These are phyloP conservation scores for Trapa incisa DNA, from an alignment of 345 rosid genomes.

Conservation along the genomic window DNA sequence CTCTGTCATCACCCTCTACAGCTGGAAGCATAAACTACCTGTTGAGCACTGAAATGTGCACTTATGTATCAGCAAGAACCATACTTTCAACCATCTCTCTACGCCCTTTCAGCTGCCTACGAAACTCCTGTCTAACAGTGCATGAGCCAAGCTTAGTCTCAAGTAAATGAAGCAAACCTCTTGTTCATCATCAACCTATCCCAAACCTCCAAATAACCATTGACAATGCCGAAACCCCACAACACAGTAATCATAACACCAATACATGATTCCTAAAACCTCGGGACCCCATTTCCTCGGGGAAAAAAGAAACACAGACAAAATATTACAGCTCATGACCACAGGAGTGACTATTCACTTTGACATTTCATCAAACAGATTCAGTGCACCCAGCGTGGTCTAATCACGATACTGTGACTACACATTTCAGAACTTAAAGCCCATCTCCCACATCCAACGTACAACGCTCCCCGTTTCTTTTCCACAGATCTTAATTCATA, in stretches of 20 bases:
- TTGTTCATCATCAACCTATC: no score
- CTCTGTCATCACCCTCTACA: slow-evolving; percentile 32
- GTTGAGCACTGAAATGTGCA: slow-evolving; percentile 62
- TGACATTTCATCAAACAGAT: slow-evolving; percentile 77
- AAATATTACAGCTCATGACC: slow-evolving; percentile 52
- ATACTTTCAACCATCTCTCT: slow-evolving; percentile 49
- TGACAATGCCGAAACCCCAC: no score
- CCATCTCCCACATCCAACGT: slow-evolving; percentile 41
- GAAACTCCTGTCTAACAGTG: no score
- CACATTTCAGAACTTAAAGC: slow-evolving; percentile 36
- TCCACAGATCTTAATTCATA: no score
- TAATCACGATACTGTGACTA: slow-evolving; percentile 5
- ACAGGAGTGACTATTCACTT: slow-evolving; percentile 37
- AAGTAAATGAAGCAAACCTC: no score
- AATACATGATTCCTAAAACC: no score
- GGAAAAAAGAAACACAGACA: slow-evolving; percentile 15
- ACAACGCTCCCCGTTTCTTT: no score
- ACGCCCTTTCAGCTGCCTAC: slow-evolving; percentile 16
- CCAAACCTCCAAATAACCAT: no score
- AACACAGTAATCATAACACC: no score
- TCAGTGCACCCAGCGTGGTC: slow-evolving; percentile 21
- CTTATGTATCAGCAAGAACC: slow-evolving; percentile 42
- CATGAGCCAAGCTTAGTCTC: no score
- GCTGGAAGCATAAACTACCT: slow-evolving; percentile 56
- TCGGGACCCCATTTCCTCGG: no score